Conservation (phyloP, 495 filamentous ascomycete genomes). For the Aspergillus nidulans region DNA sequence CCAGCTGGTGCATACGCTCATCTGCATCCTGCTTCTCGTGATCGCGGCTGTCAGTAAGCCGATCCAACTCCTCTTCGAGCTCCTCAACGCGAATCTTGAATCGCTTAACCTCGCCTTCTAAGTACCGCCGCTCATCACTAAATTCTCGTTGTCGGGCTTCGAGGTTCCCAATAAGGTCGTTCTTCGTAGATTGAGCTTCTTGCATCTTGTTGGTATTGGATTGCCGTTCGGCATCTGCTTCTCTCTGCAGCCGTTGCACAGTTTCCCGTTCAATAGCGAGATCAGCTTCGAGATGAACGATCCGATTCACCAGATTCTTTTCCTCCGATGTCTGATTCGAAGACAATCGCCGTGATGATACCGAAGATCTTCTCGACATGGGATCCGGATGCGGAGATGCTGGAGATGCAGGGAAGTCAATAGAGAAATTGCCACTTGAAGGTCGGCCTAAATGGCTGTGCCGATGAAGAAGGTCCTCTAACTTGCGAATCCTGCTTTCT, state of each 20-base stretch:
- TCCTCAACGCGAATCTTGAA: conserved; percentile 76
- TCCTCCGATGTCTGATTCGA: conserved; percentile 62
- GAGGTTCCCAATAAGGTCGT: conserved; percentile 90
- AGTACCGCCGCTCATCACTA: conserved; percentile 69
- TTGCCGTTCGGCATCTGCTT: conserved; percentile 61
- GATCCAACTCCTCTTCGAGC: conserved; percentile 83
- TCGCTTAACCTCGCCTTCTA: conserved; percentile 73
- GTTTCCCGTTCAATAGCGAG: conserved; percentile 61
- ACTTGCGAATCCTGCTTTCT: conserved; percentile 83
- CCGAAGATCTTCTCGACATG: conserved; percentile 57
- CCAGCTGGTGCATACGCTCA: conserved; percentile 61
- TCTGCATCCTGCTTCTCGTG: conserved; percentile 68
- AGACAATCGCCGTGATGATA: conserved; percentile 64
- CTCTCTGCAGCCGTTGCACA: conserved; percentile 51
- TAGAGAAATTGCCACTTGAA: conserved; percentile 62
- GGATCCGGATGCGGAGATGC: conserved; percentile 53
- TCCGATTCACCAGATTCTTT: conserved; percentile 59
- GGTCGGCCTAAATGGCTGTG: conserved; percentile 70
- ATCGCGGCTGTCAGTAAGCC: conserved; percentile 74
- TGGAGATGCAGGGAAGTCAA: conserved; percentile 44
- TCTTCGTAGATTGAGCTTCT: conserved; percentile 85
- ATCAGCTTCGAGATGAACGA: conserved; percentile 79
- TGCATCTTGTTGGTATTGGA: conserved; percentile 66
- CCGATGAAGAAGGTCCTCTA: conserved; percentile 90
- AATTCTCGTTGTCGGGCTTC: conserved; percentile 89